These are phyloP conservation scores for Dactylellina parvicollis DNA, from an alignment of 2,329 filamentous ascomycete species.

Conservation along the genomic window DNA sequence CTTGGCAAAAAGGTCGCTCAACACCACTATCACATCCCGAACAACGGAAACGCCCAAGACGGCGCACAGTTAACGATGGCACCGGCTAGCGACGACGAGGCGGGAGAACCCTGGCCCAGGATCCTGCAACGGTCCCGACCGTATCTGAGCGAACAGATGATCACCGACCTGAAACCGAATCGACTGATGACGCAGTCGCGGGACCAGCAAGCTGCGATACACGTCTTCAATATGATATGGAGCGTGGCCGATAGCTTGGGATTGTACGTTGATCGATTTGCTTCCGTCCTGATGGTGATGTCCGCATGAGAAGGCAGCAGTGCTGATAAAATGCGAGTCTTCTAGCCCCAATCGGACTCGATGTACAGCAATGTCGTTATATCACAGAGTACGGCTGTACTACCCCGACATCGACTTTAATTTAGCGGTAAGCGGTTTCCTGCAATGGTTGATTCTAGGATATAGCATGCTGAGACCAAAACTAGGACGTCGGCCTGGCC, in stretches of 20 bases:
- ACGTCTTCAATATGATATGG: slow-evolving; percentile 89
- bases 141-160: slow-evolving; percentile 82
- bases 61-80: slow-evolving; percentile 20
- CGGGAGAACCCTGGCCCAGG: slow-evolving; percentile 29
- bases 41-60: background rate
- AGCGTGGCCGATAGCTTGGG: slow-evolving; percentile 80
- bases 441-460: background rate
- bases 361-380: slow-evolving; percentile 90
- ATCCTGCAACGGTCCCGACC: slow-evolving; percentile 63
- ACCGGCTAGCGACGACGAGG: slow-evolving; percentile 44
- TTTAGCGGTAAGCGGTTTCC: slow-evolving; percentile 65
- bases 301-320: too few species aligned
- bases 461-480: background rate
- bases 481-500: slow-evolving; percentile 82
- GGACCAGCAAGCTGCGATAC: slow-evolving; percentile 81
- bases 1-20: background rate
- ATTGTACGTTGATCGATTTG: slow-evolving; percentile 69
- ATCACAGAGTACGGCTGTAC: slow-evolving; percentile 88
- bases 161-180: slow-evolving; percentile 76
- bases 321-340: slow-evolving; percentile 1
- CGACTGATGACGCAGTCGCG: slow-evolving; percentile 78
- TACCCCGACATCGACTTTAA: slow-evolving; percentile 88
- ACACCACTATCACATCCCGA: background rate
- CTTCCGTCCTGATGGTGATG: background rate
- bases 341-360: slow-evolving; percentile 89